Evolutionary conservation across 2,329 filamentous ascomycete genomes (phyloP), one percentile per base, ranked within the genome.

Genomic region (Calcarisporium arbuscula): DNA sequence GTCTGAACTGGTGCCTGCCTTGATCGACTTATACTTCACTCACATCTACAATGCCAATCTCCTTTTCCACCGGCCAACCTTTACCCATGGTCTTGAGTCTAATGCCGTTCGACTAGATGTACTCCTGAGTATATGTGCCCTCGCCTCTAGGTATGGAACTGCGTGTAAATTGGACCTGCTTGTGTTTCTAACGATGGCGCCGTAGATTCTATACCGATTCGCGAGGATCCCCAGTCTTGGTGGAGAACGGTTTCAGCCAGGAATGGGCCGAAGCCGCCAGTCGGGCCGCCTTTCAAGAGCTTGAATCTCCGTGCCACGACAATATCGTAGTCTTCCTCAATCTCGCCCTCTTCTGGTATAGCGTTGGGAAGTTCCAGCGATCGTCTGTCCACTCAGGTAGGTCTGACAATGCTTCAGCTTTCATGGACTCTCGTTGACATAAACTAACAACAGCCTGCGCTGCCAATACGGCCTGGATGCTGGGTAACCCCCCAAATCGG

Each of bases 261-360:
- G 19, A 32, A 15, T 32, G 30, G 30, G 30, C 30, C 16, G n/a
- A 32, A 15, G 30, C 19, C 19, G 30, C 30, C 17, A 17, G 30
- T n/a, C 30, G 20, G n/a, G n/a, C 25, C 7, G 30, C 30, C 11
- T 32, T 32, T 16, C 19, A 15, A 22, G 19, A 32, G 19, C 14
- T 32, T 21, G 30, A 32, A 22, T 17, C 30, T 23, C 30, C 30
- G 9, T 22, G 19, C 14, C 30, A 32, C n/a, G 30, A 32, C 14
- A 32, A 32, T 15, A 32, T 32, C 11, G 30, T 22, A 10, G 30
- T 32, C 12, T 32, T 32, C 20, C 20, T 32, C 6, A 32, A 32
- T 14, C 30, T 32, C 20, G 22, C 30, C 8, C 20, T 32, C n/a
- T 32, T 32, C 30, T 32, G 30, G 30, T 32, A 32, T 14, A 32